Evolutionary conservation across 192 early-diverging fungal genomes (phyloP).

Genomic region (Linnemannia hyalina): DNA sequence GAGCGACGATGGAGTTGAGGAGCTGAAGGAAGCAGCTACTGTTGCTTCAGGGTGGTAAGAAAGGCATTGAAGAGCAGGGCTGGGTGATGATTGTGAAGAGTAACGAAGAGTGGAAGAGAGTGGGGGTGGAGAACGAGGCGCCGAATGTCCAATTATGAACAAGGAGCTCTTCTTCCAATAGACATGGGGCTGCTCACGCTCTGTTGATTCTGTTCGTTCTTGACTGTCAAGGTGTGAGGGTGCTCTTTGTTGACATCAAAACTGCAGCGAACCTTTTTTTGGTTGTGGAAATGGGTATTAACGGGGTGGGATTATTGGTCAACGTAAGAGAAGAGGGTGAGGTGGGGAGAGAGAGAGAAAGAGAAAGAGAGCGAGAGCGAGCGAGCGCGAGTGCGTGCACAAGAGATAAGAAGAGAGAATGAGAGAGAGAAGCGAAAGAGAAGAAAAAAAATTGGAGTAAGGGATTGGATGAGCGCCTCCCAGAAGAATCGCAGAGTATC

Average conservation of each 20-base stretch:
- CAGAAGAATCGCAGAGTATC: not conserved
- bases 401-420: constrained; percentile 18
- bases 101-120: not conserved
- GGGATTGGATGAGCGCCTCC: not conserved
- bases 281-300: not conserved
- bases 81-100: no score
- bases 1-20: not conserved
- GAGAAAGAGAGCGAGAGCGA: not conserved
- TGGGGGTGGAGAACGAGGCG: not conserved
- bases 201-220: not conserved
- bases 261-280: constrained; percentile 3
- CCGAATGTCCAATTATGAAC: not conserved
- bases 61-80: not conserved
- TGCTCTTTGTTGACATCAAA: not conserved
- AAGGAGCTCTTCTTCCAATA: not conserved
- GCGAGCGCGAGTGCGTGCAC: no score
- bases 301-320: not conserved
- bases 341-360: not conserved
- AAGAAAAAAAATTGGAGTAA: not conserved
- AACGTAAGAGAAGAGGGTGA: not conserved
- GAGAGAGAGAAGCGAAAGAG: constrained; percentile 7
- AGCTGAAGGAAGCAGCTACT: not conserved
- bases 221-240: not conserved
- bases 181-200: no score
- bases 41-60: not conserved